Base-by-base conservation (phyloP, 2,329 filamentous ascomycete genomes). In the Corynespora cassiicola region DNA sequence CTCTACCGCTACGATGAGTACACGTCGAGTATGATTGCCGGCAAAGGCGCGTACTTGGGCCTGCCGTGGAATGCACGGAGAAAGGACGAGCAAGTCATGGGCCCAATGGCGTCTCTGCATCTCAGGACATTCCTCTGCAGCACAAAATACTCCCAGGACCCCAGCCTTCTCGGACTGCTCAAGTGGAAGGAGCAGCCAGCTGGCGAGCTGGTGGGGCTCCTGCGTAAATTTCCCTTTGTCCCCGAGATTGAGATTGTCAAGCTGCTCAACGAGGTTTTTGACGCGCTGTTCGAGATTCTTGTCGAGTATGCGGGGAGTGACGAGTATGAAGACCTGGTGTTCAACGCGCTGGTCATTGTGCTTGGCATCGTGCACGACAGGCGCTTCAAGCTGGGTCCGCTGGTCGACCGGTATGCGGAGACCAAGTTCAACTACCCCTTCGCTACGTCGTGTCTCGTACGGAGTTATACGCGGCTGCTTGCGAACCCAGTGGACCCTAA, bases 181-280 rank as follows among this genome's bases (percentile, higher is more conserved):
- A 88, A 86, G 54, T 97, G 94, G 94, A 89, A 84, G 59, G 86
- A 92, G 9, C 78, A 85, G 25, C 77, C 85, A 0, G 79, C 84
- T 29, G 83, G 85, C 18, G 84, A 91, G 22, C 76, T 97, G 2
- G 77, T 88, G 1, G 78, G 83, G 16, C 74, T 95, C 1, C 73
- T 99, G 26, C 87, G 87, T 62, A 85, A 91, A 52, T 81, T 97
- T 31, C 85, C 91, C 14, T 97, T 97, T 52, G 91, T 99, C 1
- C 88, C 94, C 0, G 94, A 99, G 65, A 96, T 97, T 39, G 95
- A 99, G 69, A 88, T 99, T 21, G 94, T 99, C 47, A 99, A 97
- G 73, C 79, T 97, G 26, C 75, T 97, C 6, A 87, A 82, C 47
- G 87, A 95, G 56, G 90, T 97, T 1, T 86, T 99, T 36, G 89